Percentiles rank a stretch among this genome's conserved stretches.
These are phyloP conservation scores for Blastobotrys ciferrii DNA, from an alignment of 1,139 yeast genomes.

Conservation along the genomic window DNA sequence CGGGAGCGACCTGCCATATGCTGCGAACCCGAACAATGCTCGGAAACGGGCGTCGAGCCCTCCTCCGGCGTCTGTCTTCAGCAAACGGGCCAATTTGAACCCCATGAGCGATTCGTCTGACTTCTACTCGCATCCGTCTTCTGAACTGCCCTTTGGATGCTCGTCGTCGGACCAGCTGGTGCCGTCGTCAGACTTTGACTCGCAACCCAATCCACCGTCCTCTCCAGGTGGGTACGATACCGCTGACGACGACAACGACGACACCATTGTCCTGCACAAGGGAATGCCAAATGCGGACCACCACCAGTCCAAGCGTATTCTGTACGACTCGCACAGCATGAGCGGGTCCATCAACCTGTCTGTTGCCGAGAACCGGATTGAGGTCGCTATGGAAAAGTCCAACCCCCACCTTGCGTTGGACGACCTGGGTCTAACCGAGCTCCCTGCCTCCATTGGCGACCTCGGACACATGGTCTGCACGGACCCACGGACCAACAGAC, in stretches of 20 bases:
- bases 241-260: conserved; percentile 3
- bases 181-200: background rate
- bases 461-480: conserved; percentile 45
- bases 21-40: conserved; percentile 3
- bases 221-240: conserved; percentile 2
- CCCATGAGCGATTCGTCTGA: conserved; percentile 7
- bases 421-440: conserved; percentile 41
- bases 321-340: conserved; percentile 4
- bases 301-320: conserved; percentile 1
- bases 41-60: conserved; percentile 6
- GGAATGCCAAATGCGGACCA: background rate
- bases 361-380: conserved; percentile 19
- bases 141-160: background rate
- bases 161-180: background rate
- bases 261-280: background rate
- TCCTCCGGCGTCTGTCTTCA: background rate
- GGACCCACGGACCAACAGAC: conserved; percentile 15
- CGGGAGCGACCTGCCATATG: conserved; percentile 13
- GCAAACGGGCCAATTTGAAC: conserved; percentile 7
- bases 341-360: background rate
- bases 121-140: conserved; percentile 1
- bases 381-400: conserved; percentile 38
- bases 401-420: conserved; percentile 44
- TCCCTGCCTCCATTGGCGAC: conserved; percentile 59
- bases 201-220: conserved; percentile 3